Evolutionary conservation across 208 protist species (phyloP).

Genomic region (Trypanosoma scelopori): DNA sequence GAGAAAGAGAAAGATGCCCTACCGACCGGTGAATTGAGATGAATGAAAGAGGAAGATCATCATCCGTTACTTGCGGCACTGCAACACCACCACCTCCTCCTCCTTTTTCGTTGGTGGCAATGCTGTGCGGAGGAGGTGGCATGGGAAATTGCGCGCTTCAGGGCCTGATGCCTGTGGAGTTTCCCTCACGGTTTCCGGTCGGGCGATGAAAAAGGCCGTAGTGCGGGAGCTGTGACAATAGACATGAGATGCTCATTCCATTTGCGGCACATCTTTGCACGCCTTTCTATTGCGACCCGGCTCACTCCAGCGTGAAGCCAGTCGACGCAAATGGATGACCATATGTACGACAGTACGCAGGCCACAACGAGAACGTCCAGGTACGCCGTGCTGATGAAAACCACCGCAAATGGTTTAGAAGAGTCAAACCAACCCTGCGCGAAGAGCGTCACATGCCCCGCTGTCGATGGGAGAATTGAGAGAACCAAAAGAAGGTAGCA

Average conservation of each 20-base stretch:
- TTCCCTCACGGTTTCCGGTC: neutral
- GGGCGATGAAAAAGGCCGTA: neutral
- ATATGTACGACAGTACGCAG: slow-evolving; percentile 13
- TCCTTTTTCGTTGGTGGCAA: neutral
- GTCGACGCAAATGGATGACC: slow-evolving; percentile 22
- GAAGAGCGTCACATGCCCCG: slow-evolving; percentile 11
- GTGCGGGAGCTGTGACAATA: slow-evolving; percentile 2
- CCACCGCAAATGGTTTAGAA: neutral
- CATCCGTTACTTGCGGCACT: too few relatives aligned
- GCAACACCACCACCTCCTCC: too few relatives aligned
- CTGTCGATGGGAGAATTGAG: slow-evolving; percentile 13
- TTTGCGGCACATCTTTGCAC: neutral
- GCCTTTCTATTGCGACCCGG: slow-evolving; percentile 1
- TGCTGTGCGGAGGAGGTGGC: neutral
- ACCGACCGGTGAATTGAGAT: too few relatives aligned
- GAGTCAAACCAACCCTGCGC: neutral
- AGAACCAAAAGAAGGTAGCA: slow-evolving; percentile 13
- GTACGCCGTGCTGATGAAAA: slow-evolving; percentile 15
- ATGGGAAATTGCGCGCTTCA: slow-evolving; percentile 7
- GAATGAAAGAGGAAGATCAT: too few relatives aligned
- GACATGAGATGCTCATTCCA: slow-evolving; percentile 17
- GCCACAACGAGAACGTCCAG: slow-evolving; percentile 6
- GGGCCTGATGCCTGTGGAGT: slow-evolving; percentile 28
- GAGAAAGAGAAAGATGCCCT: too few relatives aligned
- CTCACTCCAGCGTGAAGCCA: slow-evolving; percentile 15